Evolutionary conservation across 805 yeast species (phyloP).

Genomic region (Citeromyces nyonsensis): DNA sequence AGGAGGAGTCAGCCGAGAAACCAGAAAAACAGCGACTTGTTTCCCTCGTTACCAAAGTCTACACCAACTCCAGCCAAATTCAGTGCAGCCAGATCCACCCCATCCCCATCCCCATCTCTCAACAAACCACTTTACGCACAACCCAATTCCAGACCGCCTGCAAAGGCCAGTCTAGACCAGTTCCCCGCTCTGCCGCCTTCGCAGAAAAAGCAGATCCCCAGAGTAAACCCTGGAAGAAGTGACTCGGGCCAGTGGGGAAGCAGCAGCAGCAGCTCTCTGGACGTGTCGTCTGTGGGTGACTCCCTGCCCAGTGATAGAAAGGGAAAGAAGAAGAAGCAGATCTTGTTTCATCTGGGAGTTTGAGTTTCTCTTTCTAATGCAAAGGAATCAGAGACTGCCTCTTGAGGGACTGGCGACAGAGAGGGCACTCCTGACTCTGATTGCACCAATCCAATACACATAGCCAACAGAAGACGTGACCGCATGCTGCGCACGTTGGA

Average conservation of each 20-base stretch:
- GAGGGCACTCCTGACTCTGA: conserved; percentile 80
- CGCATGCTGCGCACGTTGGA: conserved; percentile 82
- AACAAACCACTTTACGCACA: conserved; percentile 1
- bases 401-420: conserved; percentile 61
- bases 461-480: conserved; percentile 87
- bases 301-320: conserved; percentile 13
- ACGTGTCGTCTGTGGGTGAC: conserved; percentile 8
- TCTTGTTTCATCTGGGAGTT: conserved; percentile 35
- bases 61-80: no score
- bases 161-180: conserved; percentile 1
- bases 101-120: conserved; percentile 1
- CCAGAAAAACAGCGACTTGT: no score
- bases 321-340: conserved; percentile 35
- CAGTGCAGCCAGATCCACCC: background rate
- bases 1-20: no score
- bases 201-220: conserved; percentile 30
- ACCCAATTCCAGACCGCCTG: conserved; percentile 1
- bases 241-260: conserved; percentile 16
- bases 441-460: conserved; percentile 85
- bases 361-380: conserved; percentile 14
- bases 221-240: conserved; percentile 34
- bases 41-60: background rate
- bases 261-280: conserved; percentile 3
- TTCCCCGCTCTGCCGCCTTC: conserved; percentile 20
- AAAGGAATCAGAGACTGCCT: conserved; percentile 52